Evolutionary conservation across 2,329 filamentous ascomycete genomes (phyloP).

Genomic region (Aureobasidium vineae): DNA sequence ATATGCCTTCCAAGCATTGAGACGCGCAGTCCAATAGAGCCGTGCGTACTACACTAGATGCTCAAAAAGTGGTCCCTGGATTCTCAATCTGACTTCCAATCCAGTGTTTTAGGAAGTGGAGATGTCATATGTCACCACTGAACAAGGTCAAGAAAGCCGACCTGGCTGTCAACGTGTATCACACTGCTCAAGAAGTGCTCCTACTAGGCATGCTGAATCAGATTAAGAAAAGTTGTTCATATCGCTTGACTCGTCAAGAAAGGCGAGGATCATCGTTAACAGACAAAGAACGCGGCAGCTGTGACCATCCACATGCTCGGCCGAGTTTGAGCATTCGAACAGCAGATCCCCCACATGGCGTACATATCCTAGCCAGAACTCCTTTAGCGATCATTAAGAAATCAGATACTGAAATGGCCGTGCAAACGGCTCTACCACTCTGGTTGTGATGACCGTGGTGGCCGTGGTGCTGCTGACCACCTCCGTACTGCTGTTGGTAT

Average conservation of each 20-base stretch:
- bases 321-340: slow-evolving; percentile 7
- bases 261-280: background rate
- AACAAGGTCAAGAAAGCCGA: slow-evolving; percentile 5
- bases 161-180: background rate
- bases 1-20: background rate
- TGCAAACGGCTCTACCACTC: slow-evolving; percentile 4
- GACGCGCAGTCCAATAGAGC: background rate
- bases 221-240: slow-evolving; percentile 1
- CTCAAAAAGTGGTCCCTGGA: background rate
- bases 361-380: background rate
- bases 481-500: slow-evolving; percentile 14
- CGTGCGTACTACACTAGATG: background rate
- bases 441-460: slow-evolving; percentile 32
- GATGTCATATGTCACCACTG: background rate
- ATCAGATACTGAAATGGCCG: background rate
- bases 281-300: background rate
- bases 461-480: background rate
- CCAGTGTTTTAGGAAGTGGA: slow-evolving; percentile 18
- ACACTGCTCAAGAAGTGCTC: background rate
- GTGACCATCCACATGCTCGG: slow-evolving; percentile 9
- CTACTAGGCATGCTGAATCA: background rate
- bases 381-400: background rate
- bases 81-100: background rate
- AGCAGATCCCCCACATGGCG: slow-evolving; percentile 21
- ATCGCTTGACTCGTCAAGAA: slow-evolving; percentile 4